Percentiles rank a stretch among this genome's conserved stretches.
These are phyloP conservation scores for Heliosperma pusillum DNA, from an alignment of 148 eudicot species.

Conservation along the genomic window DNA sequence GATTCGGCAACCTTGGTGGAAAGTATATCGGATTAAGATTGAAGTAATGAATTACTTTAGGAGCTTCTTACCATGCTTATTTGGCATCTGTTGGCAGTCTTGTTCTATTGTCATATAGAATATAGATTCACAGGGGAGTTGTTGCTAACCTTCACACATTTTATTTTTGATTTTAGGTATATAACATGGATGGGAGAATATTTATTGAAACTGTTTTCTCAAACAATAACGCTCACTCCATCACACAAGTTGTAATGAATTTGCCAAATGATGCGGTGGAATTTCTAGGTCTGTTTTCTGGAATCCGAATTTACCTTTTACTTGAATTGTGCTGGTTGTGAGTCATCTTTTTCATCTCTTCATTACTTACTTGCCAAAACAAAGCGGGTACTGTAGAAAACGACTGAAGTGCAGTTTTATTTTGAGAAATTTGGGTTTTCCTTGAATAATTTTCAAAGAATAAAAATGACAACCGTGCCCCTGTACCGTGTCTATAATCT, in stretches of 20 bases:
- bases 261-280: constrained; percentile 84
- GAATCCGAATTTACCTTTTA: neutral
- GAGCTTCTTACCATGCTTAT: neutral
- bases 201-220: constrained; percentile 69
- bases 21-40: constrained; percentile 2
- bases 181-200: constrained; percentile 94
- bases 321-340: neutral
- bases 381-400: no score
- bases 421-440: no score
- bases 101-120: neutral
- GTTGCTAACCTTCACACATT: neutral
- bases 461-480: no score
- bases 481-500: no score
- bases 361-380: no score
- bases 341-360: no score
- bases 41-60: neutral
- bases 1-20: neutral
- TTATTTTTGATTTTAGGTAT: constrained; percentile 51
- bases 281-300: constrained; percentile 56
- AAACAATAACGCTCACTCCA: constrained; percentile 37
- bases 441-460: no score
- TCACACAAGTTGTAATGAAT: constrained; percentile 96
- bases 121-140: neutral
- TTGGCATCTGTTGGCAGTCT: neutral
- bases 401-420: no score